Percentiles rank a stretch among this genome's conserved stretches.
Conservation (phyloP, 169 alveolate genomes). For the Eimeria necatrix region DNA sequence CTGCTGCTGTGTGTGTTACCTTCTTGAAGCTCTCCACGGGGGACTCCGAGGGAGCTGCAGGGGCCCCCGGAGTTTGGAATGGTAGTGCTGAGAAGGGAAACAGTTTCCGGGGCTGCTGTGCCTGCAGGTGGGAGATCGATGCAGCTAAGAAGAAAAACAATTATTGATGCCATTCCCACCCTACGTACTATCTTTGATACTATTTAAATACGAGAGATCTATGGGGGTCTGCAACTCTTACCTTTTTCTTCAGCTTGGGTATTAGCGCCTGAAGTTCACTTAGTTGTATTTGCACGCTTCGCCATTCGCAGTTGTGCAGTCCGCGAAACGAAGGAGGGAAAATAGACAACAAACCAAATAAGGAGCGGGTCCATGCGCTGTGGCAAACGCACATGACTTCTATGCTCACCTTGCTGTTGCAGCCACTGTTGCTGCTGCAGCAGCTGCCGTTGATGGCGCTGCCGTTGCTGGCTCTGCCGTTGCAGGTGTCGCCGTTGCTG, state of each 20-base stretch:
- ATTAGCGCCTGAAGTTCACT: background rate
- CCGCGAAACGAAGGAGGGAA: background rate
- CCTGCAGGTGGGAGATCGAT: background rate
- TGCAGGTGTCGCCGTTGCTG: background rate
- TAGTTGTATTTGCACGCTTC: background rate
- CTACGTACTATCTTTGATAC: background rate
- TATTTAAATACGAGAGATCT: too few species aligned
- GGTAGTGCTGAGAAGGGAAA: background rate
- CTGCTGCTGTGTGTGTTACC: background rate
- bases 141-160: background rate
- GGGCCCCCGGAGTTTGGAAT: background rate
- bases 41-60: background rate
- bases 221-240: background rate
- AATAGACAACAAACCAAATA: background rate
- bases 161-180: background rate
- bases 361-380: conserved; percentile 9
- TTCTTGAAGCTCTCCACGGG: background rate
- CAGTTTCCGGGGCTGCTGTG: background rate
- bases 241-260: background rate
- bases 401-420: background rate
- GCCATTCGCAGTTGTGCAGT: conserved; percentile 17
- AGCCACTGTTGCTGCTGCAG: background rate
- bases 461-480: background rate
- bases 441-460: background rate
- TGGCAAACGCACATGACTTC: background rate